These are phyloP conservation scores for Termitomyces sp. DNA, from an alignment of 768 basidiomycete genomes.

Conservation along the genomic window DNA sequence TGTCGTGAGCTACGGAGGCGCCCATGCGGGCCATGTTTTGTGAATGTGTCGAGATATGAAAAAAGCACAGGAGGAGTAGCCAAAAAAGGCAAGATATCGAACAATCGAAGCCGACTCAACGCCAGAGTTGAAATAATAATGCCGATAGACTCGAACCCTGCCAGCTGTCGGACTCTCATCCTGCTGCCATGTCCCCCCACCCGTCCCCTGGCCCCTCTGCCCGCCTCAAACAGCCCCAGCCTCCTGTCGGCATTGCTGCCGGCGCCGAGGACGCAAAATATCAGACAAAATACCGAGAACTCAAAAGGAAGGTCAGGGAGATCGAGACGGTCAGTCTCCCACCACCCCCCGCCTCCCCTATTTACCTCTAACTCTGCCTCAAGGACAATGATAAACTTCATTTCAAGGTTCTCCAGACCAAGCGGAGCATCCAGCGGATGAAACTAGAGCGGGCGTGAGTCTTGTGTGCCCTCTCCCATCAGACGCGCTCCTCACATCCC, in stretches of 20 bases:
- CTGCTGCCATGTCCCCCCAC: conserved; percentile 62
- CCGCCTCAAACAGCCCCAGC: conserved; percentile 43
- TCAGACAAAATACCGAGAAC: conserved; percentile 81
- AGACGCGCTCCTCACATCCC: conserved; percentile 10
- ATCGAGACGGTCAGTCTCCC: conserved; percentile 63
- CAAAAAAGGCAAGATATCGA: conserved; percentile 33
- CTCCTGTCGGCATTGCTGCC: conserved; percentile 60
- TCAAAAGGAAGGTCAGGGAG: conserved; percentile 84
- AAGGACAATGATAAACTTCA: conserved; percentile 89
- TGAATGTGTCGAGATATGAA: background rate
- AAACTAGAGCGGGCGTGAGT: conserved; percentile 86
- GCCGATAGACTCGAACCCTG: conserved; percentile 18
- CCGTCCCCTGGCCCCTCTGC: conserved; percentile 46
- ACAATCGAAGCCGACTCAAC: conserved; percentile 28
- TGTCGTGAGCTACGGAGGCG: background rate
- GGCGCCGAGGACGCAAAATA: conserved; percentile 85
- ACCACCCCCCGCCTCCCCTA: conserved; percentile 1
- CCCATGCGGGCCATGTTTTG: background rate
- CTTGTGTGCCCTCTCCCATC: conserved; percentile 12
- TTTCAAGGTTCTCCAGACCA: conserved; percentile 73
- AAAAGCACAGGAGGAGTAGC: conserved; percentile 18
- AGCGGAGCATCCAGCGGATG: conserved; percentile 80
- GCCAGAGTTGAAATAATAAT: conserved; percentile 24
- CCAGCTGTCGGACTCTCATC: conserved; percentile 30
- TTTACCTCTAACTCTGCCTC: conserved; percentile 14